Base-by-base conservation (phyloP, 495 filamentous ascomycete genomes). In the Aspergillus ostianus region DNA sequence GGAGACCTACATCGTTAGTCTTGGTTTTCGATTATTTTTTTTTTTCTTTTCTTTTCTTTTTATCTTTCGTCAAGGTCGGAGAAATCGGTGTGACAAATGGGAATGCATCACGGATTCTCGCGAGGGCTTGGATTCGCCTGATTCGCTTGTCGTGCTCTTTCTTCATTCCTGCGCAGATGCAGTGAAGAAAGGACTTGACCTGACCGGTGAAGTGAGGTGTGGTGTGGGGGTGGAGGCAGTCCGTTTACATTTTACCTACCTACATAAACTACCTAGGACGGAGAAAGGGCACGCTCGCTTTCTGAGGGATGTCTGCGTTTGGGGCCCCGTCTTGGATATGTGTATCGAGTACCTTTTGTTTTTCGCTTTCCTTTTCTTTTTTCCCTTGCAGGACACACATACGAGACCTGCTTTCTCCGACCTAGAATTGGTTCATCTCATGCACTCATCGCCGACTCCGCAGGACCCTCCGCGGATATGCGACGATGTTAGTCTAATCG, bases 351-450 rank as follows among this genome's bases (percentile, higher is more conserved):
- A 9, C 6, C 18, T 32, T 53, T 30, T 19, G n/a, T 41, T 53
- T 47, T 20, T 20, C 12, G 3, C 5, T 48, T 8, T 13, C n/a
- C 10, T 21, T 13, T 21, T 48, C 10, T 13, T 48, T 48, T 21
- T 48, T 21, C 46, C 55, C 47, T 57, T 57, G 55, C 55, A 50
- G 55, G 47, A 44, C 29, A 51, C 55, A 51, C 51, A 36, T 47
- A 50, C 47, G 48, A 23, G 18, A 50, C 21, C 13, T 49, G 18
- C 19, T 12, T 19, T 49, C 46, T 47, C 46, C 17, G 20, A 21
- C 20, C 46, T 47, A 7, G 46, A n/a, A 21, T n/a, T 21, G 17
- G 17, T 21, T 47, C 20, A 18, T 21, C 46, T 47, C 7, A 32
- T 32, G 29, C 6, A n/a, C 17, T 17, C n/a, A 47, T n/a, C 29